Evolutionary conservation across 2,329 filamentous ascomycete genomes (phyloP).

Genomic region (Aureobasidium sp.): DNA sequence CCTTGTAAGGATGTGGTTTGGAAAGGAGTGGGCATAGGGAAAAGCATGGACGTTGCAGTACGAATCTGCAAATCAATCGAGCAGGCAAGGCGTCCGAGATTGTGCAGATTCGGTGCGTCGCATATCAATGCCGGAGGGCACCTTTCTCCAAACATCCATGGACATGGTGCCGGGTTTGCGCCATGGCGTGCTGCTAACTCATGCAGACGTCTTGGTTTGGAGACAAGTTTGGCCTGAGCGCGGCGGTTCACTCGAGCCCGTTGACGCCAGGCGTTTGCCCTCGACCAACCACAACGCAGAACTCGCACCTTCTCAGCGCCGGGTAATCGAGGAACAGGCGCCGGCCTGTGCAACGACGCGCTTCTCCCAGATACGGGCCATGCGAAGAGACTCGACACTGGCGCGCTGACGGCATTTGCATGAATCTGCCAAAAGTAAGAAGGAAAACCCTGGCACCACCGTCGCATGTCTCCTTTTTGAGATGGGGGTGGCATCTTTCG

Average conservation of each 20-base stretch:
- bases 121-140: slow-evolving; percentile 10
- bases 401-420: slow-evolving; percentile 6
- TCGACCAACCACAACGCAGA: slow-evolving; percentile 5
- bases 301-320: background rate
- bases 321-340: slow-evolving; percentile 12
- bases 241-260: background rate
- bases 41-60: slow-evolving; percentile 10
- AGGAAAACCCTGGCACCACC: background rate
- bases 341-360: slow-evolving; percentile 11
- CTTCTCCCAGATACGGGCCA: slow-evolving; percentile 1
- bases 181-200: slow-evolving; percentile 6
- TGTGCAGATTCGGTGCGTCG: slow-evolving; percentile 12
- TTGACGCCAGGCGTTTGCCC: slow-evolving; percentile 4
- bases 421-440: background rate
- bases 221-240: slow-evolving; percentile 4
- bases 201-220: slow-evolving; percentile 9
- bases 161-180: slow-evolving; percentile 9
- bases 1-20: slow-evolving; percentile 1
- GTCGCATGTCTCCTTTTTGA: background rate
- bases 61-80: slow-evolving; percentile 6
- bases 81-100: background rate
- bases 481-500: background rate
- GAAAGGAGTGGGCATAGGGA: background rate
- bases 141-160: slow-evolving; percentile 6
- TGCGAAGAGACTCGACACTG: background rate